These are phyloP conservation scores for Suhomyces yuchorum DNA, from an alignment of 1,139 yeast genomes.

Conservation along the genomic window DNA sequence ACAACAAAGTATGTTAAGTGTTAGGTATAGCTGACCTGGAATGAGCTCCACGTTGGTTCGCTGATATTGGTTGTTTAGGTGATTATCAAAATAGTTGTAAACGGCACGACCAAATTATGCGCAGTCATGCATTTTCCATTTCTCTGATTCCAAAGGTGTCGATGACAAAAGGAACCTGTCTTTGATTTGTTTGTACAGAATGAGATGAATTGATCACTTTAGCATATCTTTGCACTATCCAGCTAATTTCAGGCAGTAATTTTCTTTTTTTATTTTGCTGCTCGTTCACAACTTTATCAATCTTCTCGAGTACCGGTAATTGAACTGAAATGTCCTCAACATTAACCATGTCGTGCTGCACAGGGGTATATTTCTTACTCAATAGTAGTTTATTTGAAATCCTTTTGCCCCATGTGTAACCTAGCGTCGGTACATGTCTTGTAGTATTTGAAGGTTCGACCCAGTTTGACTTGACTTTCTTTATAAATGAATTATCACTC, in stretches of 20 bases:
- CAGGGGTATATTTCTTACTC: conserved; percentile 38
- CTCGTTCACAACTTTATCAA: not conserved
- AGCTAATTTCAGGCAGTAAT: conserved; percentile 18
- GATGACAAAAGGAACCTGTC: not conserved
- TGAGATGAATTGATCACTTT: conserved; percentile 27
- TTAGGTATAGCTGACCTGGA: not conserved
- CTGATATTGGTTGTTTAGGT: conserved; percentile 19
- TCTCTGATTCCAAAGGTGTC: not conserved
- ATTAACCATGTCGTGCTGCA: not conserved
- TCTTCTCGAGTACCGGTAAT: not conserved
- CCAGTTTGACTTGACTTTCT: not conserved
- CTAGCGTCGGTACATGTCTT: conserved; percentile 39
- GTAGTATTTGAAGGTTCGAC: not conserved
- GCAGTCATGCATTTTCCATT: not conserved
- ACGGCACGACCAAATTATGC: conserved; percentile 3
- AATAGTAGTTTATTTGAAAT: conserved; percentile 35
- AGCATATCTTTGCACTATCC: conserved; percentile 34
- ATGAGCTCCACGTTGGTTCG: conserved; percentile 5
- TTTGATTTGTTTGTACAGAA: conserved; percentile 6
- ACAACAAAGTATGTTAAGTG: not conserved
- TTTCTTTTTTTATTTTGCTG: conserved; percentile 3
- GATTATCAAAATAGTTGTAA: conserved; percentile 14
- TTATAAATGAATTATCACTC: not conserved
- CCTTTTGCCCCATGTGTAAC: conserved; percentile 44
- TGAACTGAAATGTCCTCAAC: not conserved